Conservation (phyloP, 2,329 filamentous ascomycete genomes). For the Arthroderma sp. region DNA sequence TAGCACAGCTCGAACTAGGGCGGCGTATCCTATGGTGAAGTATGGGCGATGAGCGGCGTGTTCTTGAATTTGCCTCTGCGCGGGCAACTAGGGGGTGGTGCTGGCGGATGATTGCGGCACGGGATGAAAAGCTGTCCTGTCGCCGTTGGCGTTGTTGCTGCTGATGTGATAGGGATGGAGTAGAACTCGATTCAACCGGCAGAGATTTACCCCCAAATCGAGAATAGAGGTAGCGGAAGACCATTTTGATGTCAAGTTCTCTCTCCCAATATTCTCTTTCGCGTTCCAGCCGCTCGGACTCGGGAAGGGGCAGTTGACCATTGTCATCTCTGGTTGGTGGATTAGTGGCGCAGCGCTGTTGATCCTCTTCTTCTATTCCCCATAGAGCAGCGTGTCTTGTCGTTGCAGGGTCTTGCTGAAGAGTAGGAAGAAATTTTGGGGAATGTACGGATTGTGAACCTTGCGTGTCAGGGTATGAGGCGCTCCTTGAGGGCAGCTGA, state of each 20-base stretch:
- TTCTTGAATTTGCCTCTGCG: constrained; percentile 31
- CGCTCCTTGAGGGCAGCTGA: constrained; percentile 9
- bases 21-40: constrained; percentile 28
- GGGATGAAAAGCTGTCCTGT: constrained; percentile 50
- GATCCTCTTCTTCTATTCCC: constrained; percentile 53
- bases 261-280: constrained; percentile 80
- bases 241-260: constrained; percentile 77
- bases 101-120: constrained; percentile 71
- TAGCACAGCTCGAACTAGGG: constrained; percentile 60
- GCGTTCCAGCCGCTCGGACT: constrained; percentile 32
- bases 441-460: constrained; percentile 20
- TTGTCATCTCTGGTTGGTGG: not conserved
- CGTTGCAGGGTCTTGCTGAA: constrained; percentile 24
- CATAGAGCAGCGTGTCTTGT: constrained; percentile 45
- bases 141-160: constrained; percentile 23
- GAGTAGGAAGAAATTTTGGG: constrained; percentile 39
- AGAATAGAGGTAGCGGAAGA: constrained; percentile 74
- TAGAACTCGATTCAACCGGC: constrained; percentile 25
- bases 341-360: constrained; percentile 8
- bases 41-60: constrained; percentile 27
- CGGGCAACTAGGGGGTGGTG: constrained; percentile 74
- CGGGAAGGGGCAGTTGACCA: constrained; percentile 10
- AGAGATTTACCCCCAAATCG: constrained; percentile 47
- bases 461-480: constrained; percentile 12
- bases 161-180: constrained; percentile 27